A percentile compares a stretch with the other conserved stretches of the same genome.
These are phyloP conservation scores for Apiospora pterosperma DNA, from an alignment of 2,329 filamentous ascomycete species.

Conservation along the genomic window DNA sequence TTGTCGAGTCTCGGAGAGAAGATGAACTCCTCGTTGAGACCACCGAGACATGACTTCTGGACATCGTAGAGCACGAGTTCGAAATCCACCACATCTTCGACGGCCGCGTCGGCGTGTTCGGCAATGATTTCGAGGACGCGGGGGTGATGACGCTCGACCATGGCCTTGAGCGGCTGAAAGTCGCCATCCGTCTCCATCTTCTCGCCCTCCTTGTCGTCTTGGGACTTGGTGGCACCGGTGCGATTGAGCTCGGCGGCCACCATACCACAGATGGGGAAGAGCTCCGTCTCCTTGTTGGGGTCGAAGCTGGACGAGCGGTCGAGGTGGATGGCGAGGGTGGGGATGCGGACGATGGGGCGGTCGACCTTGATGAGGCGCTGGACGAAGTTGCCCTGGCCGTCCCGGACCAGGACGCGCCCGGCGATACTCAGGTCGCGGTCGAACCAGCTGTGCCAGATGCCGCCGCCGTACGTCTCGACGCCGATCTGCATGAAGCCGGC, in stretches of 20 bases:
- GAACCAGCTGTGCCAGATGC: conserved; percentile 98
- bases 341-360: conserved; percentile 85
- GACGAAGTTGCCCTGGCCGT: conserved; percentile 68
- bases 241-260: conserved; percentile 86
- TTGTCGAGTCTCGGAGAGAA: conserved; percentile 97
- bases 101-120: conserved; percentile 66
- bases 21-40: conserved; percentile 89
- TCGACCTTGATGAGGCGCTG: conserved; percentile 89
- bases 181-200: conserved; percentile 39
- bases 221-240: conserved; percentile 44
- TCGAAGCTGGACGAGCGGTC: conserved; percentile 82
- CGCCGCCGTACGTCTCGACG: conserved; percentile 94
- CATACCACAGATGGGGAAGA: conserved; percentile 90
- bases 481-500: conserved; percentile 92
- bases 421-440: conserved; percentile 91
- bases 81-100: conserved; percentile 81
- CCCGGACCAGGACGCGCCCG: conserved; percentile 79
- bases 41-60: conserved; percentile 84
- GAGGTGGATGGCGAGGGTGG: conserved; percentile 90
- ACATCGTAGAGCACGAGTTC: conserved; percentile 97
- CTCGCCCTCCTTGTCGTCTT: conserved; percentile 32
- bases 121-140: conserved; percentile 84
- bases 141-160: conserved; percentile 83
- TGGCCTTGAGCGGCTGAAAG: conserved; percentile 73
- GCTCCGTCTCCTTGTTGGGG: conserved; percentile 95